These are phyloP conservation scores for Scheffersomyces stipitis DNA, from an alignment of 805 yeast species.

Conservation along the genomic window DNA sequence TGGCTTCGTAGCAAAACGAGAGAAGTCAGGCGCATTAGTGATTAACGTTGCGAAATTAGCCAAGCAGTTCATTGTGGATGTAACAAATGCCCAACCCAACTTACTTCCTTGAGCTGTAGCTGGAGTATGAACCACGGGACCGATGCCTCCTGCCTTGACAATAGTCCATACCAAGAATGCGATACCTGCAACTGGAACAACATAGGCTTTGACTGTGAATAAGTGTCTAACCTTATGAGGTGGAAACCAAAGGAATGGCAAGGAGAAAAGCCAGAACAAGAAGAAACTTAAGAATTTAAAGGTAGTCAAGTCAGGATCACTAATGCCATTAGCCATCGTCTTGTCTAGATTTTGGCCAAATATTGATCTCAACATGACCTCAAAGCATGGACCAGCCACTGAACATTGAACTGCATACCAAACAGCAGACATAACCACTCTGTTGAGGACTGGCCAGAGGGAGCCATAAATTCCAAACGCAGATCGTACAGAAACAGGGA, in stretches of 20 bases:
- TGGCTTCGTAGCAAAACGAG: slow-evolving; percentile 67
- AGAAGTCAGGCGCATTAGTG: slow-evolving; percentile 85
- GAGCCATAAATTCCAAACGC: slow-evolving; percentile 88
- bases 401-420: slow-evolving; percentile 90
- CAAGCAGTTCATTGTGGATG: slow-evolving; percentile 73
- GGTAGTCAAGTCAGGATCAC: slow-evolving; percentile 62
- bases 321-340: slow-evolving; percentile 63
- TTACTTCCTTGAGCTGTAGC: slow-evolving; percentile 52
- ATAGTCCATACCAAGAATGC: slow-evolving; percentile 84
- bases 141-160: slow-evolving; percentile 76
- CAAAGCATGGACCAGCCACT: slow-evolving; percentile 80
- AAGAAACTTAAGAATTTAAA: slow-evolving; percentile 75
- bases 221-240: slow-evolving; percentile 83
- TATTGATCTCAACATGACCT: slow-evolving; percentile 72
- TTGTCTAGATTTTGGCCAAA: slow-evolving; percentile 61
- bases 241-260: slow-evolving; percentile 78
- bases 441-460: slow-evolving; percentile 82
- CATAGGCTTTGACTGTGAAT: slow-evolving; percentile 76
- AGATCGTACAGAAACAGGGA: slow-evolving; percentile 79
- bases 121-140: slow-evolving; percentile 62
- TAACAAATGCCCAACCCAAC: slow-evolving; percentile 81
- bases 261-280: slow-evolving; percentile 74
- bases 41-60: slow-evolving; percentile 87
- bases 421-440: slow-evolving; percentile 83
- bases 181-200: slow-evolving; percentile 82